Conservation (phyloP, 148 eudicot species). For the Rhododendron ovatum region DNA sequence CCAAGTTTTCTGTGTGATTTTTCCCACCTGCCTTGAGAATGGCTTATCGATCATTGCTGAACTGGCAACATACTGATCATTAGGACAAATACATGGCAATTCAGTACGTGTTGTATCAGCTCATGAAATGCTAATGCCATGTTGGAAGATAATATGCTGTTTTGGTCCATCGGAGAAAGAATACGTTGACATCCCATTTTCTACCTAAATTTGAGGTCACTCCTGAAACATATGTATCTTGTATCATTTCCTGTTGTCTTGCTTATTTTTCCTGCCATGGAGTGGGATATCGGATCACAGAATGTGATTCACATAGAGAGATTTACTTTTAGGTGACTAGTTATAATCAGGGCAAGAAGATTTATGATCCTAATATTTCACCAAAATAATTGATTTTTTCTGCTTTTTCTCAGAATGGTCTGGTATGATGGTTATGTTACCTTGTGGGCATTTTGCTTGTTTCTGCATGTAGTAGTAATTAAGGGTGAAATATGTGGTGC, state of each 20-base stretch:
- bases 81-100: not conserved
- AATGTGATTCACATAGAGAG: not conserved
- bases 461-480: not conserved
- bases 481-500: not conserved
- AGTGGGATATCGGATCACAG: not conserved
- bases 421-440: not conserved
- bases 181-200: not conserved
- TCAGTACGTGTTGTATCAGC: not conserved
- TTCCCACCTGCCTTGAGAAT: not conserved
- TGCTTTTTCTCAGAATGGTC: not conserved
- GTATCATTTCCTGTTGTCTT: not conserved
- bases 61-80: not conserved
- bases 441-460: not conserved
- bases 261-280: not conserved
- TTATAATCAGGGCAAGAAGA: not conserved
- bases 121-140: not conserved
- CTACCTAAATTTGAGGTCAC: not conserved
- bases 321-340: not conserved
- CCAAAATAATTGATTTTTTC: not conserved
- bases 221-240: not conserved
- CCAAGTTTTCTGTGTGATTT: conserved; percentile 48
- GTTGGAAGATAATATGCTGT: not conserved
- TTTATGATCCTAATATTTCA: not conserved
- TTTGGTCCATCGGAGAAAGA: not conserved
- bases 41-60: not conserved